Conservation (phyloP, 140 eudicot species). For the Ambrosia hybrid region DNA sequence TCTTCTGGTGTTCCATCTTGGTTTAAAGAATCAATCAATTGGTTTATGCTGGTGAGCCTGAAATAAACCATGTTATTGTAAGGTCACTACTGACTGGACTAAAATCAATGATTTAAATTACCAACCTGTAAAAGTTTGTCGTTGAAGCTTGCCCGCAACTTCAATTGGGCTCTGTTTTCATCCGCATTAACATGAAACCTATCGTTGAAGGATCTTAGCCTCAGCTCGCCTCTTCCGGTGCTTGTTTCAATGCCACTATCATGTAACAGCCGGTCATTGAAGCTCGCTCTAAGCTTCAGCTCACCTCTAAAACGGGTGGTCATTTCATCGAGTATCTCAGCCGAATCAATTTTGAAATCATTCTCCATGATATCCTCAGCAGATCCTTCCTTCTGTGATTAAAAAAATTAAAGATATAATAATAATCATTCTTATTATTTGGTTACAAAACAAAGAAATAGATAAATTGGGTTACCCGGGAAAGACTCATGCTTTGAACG, state of each 20-base stretch:
- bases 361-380: constrained; percentile 36
- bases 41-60: too few species aligned
- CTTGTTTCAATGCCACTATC: constrained; percentile 37
- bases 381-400: constrained; percentile 50
- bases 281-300: constrained; percentile 73
- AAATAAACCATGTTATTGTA: too few species aligned
- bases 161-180: constrained; percentile 79
- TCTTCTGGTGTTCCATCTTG: too few species aligned
- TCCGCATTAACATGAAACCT: constrained; percentile 52
- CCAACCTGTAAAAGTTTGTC: constrained; percentile 51
- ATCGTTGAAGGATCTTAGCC: constrained; percentile 64
- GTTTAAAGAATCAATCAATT: too few species aligned
- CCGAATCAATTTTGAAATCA: constrained; percentile 46
- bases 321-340: constrained; percentile 81
- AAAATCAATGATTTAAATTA: too few species aligned
- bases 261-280: constrained; percentile 55
- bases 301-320: constrained; percentile 84
- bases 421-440: too few species aligned
- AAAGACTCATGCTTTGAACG: constrained; percentile 42
- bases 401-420: too few species aligned
- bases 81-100: too few species aligned
- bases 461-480: constrained; percentile 35
- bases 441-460: background rate
- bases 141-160: constrained; percentile 67
- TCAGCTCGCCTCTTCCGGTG: constrained; percentile 77